These are phyloP conservation scores for Suillus weaverae DNA, from an alignment of 768 basidiomycete genomes.

Conservation along the genomic window DNA sequence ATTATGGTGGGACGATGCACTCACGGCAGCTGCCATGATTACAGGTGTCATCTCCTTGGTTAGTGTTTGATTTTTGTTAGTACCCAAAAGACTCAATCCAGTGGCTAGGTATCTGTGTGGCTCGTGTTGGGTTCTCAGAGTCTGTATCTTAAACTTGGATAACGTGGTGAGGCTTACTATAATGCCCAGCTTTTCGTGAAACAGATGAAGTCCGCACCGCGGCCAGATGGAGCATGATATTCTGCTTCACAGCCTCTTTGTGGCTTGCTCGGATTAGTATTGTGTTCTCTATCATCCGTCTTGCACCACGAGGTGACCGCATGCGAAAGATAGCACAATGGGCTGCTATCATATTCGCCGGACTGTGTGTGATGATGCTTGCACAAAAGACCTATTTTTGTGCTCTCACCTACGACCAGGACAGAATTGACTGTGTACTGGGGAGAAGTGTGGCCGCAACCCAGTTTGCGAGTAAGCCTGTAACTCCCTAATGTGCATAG, in stretches of 20 bases:
- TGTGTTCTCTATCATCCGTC: constrained; percentile 16
- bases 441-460: neutral
- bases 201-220: neutral
- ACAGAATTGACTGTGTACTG: neutral
- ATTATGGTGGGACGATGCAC: constrained; percentile 12
- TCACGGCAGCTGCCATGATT: neutral
- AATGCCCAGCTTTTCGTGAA: neutral
- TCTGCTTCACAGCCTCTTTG: neutral
- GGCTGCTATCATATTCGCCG: constrained; percentile 9
- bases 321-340: constrained; percentile 6
- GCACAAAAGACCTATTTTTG: constrained; percentile 15
- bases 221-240: neutral
- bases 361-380: constrained; percentile 13
- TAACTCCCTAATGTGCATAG: neutral
- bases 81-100: neutral
- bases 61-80: neutral
- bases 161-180: neutral
- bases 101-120: neutral
- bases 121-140: neutral
- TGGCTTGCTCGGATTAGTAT: constrained; percentile 19
- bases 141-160: neutral
- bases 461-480: constrained; percentile 3
- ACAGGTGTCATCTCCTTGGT: neutral
- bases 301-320: neutral
- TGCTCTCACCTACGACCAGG: neutral